Evolutionary conservation across 83 land plant species (phyloP).

Genomic region (Picea abies): DNA sequence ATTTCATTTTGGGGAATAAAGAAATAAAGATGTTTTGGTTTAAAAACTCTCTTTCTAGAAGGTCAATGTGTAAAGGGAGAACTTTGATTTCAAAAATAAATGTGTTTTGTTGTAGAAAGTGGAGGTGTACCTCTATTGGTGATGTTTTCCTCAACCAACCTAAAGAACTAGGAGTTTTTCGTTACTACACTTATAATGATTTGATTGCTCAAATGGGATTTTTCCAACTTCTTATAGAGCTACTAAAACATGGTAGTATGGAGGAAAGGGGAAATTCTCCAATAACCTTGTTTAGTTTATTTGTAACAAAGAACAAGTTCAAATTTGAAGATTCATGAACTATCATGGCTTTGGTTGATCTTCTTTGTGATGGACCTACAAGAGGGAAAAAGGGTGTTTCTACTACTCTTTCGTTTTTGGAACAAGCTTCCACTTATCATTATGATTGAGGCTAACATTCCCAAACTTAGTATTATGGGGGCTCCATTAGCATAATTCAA

Average conservation of each 20-base stretch:
- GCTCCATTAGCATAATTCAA: too few species aligned
- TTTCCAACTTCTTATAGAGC: neutral
- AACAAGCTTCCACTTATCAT: too few species aligned
- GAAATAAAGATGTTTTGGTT: constrained; percentile 19
- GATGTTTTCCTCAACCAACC: constrained; percentile 7
- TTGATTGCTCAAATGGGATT: constrained; percentile 56
- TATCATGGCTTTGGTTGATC: constrained; percentile 54
- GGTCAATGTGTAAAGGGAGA: constrained; percentile 34
- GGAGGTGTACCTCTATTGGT: too few species aligned
- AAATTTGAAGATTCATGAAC: constrained; percentile 72
- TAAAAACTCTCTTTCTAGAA: constrained; percentile 41
- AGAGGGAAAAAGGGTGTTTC: constrained; percentile 73
- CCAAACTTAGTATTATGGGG: too few species aligned
- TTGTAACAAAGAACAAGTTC: constrained; percentile 63
- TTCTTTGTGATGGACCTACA: constrained; percentile 45
- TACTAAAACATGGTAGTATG: constrained; percentile 42
- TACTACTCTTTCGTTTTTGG: constrained; percentile 41
- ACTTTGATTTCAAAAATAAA: constrained; percentile 27
- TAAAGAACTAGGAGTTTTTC: constrained; percentile 58
- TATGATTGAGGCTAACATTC: too few species aligned
- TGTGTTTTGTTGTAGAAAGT: too few species aligned
- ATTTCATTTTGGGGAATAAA: too few species aligned
- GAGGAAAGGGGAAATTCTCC: constrained; percentile 69
- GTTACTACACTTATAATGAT: constrained; percentile 69
- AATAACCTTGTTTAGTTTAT: constrained; percentile 60